These are phyloP conservation scores for Ophiostoma sp. DNA, from an alignment of 2,329 filamentous ascomycete species.

Conservation along the genomic window DNA sequence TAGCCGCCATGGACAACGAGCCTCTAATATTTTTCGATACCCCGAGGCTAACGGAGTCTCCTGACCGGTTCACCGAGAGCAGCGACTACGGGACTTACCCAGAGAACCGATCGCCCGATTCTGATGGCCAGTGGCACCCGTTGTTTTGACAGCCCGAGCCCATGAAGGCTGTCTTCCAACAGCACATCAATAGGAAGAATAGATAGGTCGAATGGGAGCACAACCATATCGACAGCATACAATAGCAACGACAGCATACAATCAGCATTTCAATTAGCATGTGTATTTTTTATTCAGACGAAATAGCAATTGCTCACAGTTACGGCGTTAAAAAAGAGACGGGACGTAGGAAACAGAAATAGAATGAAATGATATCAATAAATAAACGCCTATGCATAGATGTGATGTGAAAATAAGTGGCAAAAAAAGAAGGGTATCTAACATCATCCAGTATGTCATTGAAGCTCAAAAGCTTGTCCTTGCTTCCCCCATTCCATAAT, in stretches of 20 bases:
- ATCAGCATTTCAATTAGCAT: background rate
- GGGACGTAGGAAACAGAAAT: background rate
- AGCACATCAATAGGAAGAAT: too few species aligned
- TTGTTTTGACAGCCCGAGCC: too few species aligned
- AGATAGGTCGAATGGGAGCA: too few species aligned
- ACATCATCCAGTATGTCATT: background rate
- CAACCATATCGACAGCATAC: background rate
- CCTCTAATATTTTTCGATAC: too few species aligned
- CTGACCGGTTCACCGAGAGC: too few species aligned
- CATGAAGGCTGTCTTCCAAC: too few species aligned
- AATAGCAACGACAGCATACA: background rate
- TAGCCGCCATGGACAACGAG: too few species aligned
- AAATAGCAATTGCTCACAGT: background rate
- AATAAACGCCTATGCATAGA: background rate
- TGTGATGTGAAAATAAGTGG: background rate
- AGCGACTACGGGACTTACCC: too few species aligned
- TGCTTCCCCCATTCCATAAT: background rate
- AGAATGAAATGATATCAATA: background rate
- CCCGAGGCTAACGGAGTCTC: too few species aligned
- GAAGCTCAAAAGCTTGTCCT: too few species aligned
- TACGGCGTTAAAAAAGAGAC: background rate
- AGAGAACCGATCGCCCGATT: too few species aligned
- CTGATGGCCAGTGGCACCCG: too few species aligned
- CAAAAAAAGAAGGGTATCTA: slow-evolving; percentile 3
- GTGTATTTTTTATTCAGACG: background rate